Conservation (phyloP, 345 rosid species). For the Eucalyptus regnans region DNA sequence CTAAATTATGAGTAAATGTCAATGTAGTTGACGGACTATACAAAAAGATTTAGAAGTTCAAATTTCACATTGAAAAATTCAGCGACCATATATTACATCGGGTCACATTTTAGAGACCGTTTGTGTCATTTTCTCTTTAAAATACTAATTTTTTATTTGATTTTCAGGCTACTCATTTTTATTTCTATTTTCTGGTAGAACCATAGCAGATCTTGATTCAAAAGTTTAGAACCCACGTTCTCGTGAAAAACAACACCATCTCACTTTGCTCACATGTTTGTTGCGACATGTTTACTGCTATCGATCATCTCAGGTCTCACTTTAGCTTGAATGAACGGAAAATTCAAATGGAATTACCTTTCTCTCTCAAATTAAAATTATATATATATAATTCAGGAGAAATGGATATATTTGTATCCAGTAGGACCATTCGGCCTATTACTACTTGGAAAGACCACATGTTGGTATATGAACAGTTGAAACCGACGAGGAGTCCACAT, state of each 20-base stretch:
- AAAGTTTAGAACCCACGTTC: background rate
- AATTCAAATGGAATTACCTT: background rate
- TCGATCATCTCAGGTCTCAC: background rate
- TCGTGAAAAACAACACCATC: background rate
- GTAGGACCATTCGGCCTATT: background rate
- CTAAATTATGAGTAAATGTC: fast-evolving
- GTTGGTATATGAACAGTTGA: too few relatives aligned
- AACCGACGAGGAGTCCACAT: too few relatives aligned
- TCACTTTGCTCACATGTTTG: background rate
- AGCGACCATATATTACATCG: fast-evolving
- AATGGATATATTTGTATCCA: background rate
- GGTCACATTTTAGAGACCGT: fast-evolving
- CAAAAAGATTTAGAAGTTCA: too few relatives aligned
- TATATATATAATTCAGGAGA: background rate
- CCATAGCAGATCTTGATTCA: background rate
- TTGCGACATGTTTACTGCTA: fast-evolving
- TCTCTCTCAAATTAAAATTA: background rate
- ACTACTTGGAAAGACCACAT: background rate
- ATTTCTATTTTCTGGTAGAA: fast-evolving
- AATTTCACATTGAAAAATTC: too few relatives aligned
- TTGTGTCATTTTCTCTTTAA: background rate
- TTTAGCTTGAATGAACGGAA: background rate
- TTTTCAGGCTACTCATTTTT: background rate
- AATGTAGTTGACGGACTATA: too few relatives aligned
- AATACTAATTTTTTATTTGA: background rate